These are phyloP conservation scores for Tetrapisispora namnaoensis DNA, from an alignment of 805 yeast genomes.

Conservation along the genomic window DNA sequence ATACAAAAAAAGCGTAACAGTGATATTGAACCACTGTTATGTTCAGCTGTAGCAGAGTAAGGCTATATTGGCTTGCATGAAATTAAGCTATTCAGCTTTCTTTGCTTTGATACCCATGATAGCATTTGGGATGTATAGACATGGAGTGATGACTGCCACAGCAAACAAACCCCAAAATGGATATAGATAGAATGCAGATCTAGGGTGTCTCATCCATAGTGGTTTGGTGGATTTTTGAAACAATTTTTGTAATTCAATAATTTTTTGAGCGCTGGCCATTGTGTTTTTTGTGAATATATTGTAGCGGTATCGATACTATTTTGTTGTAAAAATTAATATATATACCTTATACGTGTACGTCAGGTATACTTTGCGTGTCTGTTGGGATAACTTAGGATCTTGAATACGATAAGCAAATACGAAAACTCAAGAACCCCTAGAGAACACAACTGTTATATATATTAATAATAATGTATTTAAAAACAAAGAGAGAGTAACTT, in stretches of 20 bases:
- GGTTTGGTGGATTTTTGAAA: conserved; percentile 51
- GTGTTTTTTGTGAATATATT: background rate
- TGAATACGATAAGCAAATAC: too few relatives aligned
- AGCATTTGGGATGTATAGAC: conserved; percentile 66
- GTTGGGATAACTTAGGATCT: too few relatives aligned
- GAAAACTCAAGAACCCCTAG: too few relatives aligned
- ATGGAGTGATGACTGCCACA: conserved; percentile 54
- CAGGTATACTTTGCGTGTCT: too few relatives aligned
- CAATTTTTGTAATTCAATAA: conserved; percentile 49
- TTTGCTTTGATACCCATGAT: conserved; percentile 53
- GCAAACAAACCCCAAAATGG: conserved; percentile 73
- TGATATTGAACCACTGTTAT: background rate
- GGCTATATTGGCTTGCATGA: too few relatives aligned
- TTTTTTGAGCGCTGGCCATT: conserved; percentile 26
- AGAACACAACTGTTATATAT: too few relatives aligned
- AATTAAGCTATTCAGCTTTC: conserved; percentile 5
- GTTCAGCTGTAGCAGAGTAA: too few relatives aligned
- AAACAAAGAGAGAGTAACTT: background rate
- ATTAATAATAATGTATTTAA: too few relatives aligned
- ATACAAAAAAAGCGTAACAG: conserved; percentile 5
- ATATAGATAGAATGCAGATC: conserved; percentile 60
- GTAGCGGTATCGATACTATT: too few relatives aligned
- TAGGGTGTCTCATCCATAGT: conserved; percentile 53
- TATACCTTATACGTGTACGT: too few relatives aligned
- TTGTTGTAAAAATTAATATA: too few relatives aligned